Evolutionary conservation across 2,329 filamentous ascomycete genomes (phyloP).

Genomic region (Aureobasidium sp.): DNA sequence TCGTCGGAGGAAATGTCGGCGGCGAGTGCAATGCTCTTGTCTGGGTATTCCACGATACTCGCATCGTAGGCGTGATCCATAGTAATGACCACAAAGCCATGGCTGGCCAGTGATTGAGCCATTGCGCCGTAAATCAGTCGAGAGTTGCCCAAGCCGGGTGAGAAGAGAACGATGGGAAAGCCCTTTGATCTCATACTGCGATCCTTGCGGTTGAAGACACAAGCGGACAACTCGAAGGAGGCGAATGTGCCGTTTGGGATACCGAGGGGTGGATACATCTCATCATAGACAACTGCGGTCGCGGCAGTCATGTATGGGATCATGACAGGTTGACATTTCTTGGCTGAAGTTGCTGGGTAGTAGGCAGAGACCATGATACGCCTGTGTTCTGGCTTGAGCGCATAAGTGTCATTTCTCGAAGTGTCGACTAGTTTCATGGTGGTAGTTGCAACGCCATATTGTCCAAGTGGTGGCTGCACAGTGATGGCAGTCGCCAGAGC

Average conservation of each 20-base stretch:
- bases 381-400: not conserved
- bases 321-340: slow-evolving; percentile 4
- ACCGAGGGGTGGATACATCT: slow-evolving; percentile 5
- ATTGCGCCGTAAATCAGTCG: slow-evolving; percentile 38
- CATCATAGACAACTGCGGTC: slow-evolving; percentile 14
- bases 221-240: slow-evolving; percentile 12
- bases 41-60: slow-evolving; percentile 37
- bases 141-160: slow-evolving; percentile 38
- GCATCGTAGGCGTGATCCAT: slow-evolving; percentile 45
- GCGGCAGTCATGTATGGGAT: slow-evolving; percentile 14
- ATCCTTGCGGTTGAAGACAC: slow-evolving; percentile 12
- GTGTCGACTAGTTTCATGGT: not conserved
- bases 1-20: not conserved
- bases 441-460: not conserved
- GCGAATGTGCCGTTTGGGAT: slow-evolving; percentile 16
- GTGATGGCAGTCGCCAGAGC: not conserved
- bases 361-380: slow-evolving; percentile 15
- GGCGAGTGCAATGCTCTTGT: not conserved
- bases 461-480: not conserved
- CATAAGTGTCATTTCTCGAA: not conserved
- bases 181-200: slow-evolving; percentile 25
- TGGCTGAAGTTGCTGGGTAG: slow-evolving; percentile 7
- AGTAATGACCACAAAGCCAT: slow-evolving; percentile 40
- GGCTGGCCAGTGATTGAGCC: slow-evolving; percentile 39
- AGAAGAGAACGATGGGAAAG: slow-evolving; percentile 25